phyloP scores from a whole-genome alignment of 1,284 basidiomycete species.

The Ustilago xerochloae region DNA sequence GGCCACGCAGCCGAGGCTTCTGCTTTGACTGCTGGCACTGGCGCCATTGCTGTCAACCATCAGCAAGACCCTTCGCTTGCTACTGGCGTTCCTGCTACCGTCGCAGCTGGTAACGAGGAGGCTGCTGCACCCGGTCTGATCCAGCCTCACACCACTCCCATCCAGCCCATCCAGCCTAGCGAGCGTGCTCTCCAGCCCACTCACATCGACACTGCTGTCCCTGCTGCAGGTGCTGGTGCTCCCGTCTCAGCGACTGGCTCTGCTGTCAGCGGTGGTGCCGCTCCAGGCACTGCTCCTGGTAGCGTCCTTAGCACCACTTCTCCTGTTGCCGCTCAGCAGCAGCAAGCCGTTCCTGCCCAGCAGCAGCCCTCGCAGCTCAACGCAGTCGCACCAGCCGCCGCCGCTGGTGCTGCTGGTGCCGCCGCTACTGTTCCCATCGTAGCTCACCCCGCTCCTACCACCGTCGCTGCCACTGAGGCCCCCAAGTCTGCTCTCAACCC shows the following conservation, averaged over 20 bases:
- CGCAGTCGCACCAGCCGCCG: conserved; percentile 21
- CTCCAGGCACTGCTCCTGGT: conserved; percentile 5
- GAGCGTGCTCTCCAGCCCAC: conserved; percentile 20
- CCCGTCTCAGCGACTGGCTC: conserved; percentile 10
- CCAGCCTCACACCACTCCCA: conserved; percentile 28
- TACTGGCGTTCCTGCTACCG: conserved; percentile 14
- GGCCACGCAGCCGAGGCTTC: conserved; percentile 31
- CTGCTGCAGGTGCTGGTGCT: conserved; percentile 24
- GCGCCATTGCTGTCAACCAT: conserved; percentile 20
- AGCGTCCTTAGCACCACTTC: conserved; percentile 3
- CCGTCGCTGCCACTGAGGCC: conserved; percentile 17
- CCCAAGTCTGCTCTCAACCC: conserved; percentile 40
- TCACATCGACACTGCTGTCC: conserved; percentile 35
- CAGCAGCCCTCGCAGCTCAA: conserved; percentile 23
- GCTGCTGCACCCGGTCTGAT: conserved; percentile 31
- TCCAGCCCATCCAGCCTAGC: conserved; percentile 33
- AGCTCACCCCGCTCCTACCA: conserved; percentile 27
- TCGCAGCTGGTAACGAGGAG: conserved; percentile 4
- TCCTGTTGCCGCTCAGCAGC: conserved; percentile 1
- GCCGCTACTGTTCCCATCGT: conserved; percentile 8
- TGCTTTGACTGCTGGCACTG: conserved; percentile 32
- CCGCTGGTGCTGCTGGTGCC: conserved; percentile 10
- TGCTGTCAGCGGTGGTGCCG: conserved; percentile 1
- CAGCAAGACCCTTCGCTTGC: conserved; percentile 39
- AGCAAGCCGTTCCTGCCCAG: conserved; percentile 8